These are phyloP conservation scores for Aspergillus ruber DNA, from an alignment of 2,329 filamentous ascomycete species.

Conservation along the genomic window DNA sequence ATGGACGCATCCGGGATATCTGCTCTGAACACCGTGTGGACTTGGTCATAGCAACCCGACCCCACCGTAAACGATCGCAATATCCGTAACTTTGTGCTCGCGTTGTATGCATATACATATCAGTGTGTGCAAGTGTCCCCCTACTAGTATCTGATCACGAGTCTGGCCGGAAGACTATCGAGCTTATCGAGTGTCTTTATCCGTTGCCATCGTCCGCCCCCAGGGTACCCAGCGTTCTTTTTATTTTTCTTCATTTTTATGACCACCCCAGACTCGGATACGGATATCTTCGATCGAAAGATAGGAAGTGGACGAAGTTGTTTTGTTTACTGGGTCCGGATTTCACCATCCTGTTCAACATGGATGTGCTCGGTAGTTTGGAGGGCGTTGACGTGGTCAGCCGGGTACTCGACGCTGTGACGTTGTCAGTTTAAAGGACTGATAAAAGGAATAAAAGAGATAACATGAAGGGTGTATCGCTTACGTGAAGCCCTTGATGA, in stretches of 20 bases:
- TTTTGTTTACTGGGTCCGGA: constrained; percentile 61
- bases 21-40: too few species aligned
- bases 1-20: too few species aligned
- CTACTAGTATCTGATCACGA: not conserved
- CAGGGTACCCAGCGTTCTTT: too few species aligned
- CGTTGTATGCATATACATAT: not conserved
- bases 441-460: not conserved
- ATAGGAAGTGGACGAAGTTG: not conserved
- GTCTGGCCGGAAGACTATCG: not conserved
- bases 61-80: not conserved
- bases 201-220: not conserved
- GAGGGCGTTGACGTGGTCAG: constrained; percentile 61
- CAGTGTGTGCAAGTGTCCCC: not conserved
- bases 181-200: not conserved
- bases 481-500: constrained; percentile 93
- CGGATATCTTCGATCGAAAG: not conserved
- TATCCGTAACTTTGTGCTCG: not conserved
- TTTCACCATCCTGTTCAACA: constrained; percentile 67
- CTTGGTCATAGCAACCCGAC: too few species aligned
- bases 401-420: constrained; percentile 64
- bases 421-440: constrained; percentile 6
- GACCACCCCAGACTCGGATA: too few species aligned
- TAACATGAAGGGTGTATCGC: constrained; percentile 28
- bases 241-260: too few species aligned
- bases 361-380: constrained; percentile 65